These are phyloP conservation scores for Pseudohalonectria lignicola DNA, from an alignment of 2,329 filamentous ascomycete species.

Conservation along the genomic window DNA sequence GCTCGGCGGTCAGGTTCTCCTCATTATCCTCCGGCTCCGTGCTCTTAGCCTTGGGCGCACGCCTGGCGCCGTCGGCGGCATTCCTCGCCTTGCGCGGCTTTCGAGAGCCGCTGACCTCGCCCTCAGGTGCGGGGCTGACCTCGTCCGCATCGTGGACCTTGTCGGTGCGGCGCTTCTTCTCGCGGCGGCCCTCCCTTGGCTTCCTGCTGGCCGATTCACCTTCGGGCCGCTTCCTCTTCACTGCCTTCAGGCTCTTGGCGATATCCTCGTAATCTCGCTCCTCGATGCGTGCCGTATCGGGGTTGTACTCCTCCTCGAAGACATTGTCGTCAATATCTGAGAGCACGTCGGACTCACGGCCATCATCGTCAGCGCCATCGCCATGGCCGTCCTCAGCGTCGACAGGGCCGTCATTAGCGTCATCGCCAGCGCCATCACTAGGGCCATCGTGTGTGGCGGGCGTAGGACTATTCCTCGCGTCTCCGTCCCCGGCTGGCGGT, in stretches of 20 bases:
- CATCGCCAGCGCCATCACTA: no score
- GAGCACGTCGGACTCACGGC: constrained; percentile 43
- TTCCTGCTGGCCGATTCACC: constrained; percentile 54
- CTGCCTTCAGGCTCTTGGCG: constrained; percentile 51
- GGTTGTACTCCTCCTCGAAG: constrained; percentile 61
- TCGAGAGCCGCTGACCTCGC: constrained; percentile 19
- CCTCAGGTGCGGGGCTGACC: constrained; percentile 27
- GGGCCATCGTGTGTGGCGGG: no score
- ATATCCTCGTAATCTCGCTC: constrained; percentile 57
- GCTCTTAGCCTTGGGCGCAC: constrained; percentile 25
- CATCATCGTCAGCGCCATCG: constrained; percentile 27
- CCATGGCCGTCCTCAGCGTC: constrained; percentile 29
- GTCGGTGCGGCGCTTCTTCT: constrained; percentile 49
- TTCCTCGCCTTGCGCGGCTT: constrained; percentile 19
- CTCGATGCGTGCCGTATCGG: constrained; percentile 50
- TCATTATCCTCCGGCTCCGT: constrained; percentile 54
- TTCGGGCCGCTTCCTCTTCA: constrained; percentile 54
- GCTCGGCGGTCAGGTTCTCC: constrained; percentile 71
- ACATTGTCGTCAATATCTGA: constrained; percentile 62
- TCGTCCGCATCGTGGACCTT: constrained; percentile 40
- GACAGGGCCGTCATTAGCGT: constrained; percentile 15
- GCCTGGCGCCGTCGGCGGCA: constrained; percentile 28
- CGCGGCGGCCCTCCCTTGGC: constrained; percentile 61
- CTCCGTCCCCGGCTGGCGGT: no score
- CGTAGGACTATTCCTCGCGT: no score